Evolutionary conservation across 345 rosid genomes (phyloP), one percentile per base, ranked within the genome.

Genomic region (Hevea brasiliensis): DNA sequence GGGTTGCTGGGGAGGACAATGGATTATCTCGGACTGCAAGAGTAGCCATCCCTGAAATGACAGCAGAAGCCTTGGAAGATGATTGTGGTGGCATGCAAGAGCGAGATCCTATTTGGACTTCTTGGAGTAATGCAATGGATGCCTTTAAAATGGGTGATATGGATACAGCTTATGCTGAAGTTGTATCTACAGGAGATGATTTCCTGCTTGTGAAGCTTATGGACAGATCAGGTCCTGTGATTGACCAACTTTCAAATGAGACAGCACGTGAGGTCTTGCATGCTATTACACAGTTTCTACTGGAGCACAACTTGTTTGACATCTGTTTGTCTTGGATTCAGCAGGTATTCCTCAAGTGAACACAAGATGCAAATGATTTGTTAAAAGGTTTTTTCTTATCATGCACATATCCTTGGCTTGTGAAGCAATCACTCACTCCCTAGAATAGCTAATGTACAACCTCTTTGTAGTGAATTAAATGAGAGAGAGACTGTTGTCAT

Each of bases 51-150:
- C 97, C 97, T 72, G 98, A 95, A 81, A 61, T 86, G 80, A 81
- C 82, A 2, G 95, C 95, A 21, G 98, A 95, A 83, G 97, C 97
- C 64, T 45, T 89, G 80, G 96, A 85, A 66, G 93, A 89, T 65
- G 93, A 91, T 58, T 84, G 83, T 81, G 84, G 79, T 76, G 91
- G 86, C 37, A 32, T 32, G 75, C 87, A 77, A 42, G 94, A 90
- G 70, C 87, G 89, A 20, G 97, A 91, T 80, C 91, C 95, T 7
- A 48, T 91, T 74, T 89, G 99, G 98, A 82, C 84, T 79, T 84
- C 95, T 50, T 96, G 99, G 99, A 89, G 86, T 77, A 90, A 86
- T 72, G 98, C 98, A 60, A 89, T 93, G 97, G 95, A 96, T 81
- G 92, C 97, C 24, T 82, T 91, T 68, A 94, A 88, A 75, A 88